Conservation (phyloP, 495 filamentous ascomycete species). For the Penicillium maclennaniae region DNA sequence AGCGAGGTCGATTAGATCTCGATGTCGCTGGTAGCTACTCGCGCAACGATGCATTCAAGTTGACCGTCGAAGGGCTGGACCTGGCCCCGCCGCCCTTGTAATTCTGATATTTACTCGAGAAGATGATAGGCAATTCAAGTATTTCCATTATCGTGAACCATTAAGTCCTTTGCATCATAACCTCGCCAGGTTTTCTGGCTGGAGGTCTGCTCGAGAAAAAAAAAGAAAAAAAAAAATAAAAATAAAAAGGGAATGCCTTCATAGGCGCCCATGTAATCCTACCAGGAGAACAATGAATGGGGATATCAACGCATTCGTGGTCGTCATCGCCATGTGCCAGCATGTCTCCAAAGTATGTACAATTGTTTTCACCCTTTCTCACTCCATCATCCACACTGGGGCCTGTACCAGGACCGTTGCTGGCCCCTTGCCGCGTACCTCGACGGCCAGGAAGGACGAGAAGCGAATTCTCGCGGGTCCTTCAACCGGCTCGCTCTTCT, state of each 20-base stretch:
- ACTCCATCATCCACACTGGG: conserved; percentile 73
- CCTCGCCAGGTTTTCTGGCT: not conserved
- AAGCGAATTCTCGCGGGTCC: conserved; percentile 59
- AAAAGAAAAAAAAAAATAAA: no score
- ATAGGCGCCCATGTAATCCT: not conserved
- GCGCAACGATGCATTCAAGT: conserved; percentile 72
- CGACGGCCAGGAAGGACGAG: conserved; percentile 78
- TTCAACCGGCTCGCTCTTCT: conserved; percentile 12
- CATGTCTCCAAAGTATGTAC: conserved; percentile 11
- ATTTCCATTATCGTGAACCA: not conserved
- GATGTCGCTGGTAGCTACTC: conserved; percentile 77
- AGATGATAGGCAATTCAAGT: not conserved
- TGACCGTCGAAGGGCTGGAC: conserved; percentile 70
- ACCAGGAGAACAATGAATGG: conserved; percentile 10
- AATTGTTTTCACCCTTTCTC: conserved; percentile 2
- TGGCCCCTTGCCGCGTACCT: conserved; percentile 60
- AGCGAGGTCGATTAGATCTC: conserved; percentile 55
- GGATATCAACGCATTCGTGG: conserved; percentile 21
- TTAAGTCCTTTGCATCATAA: not conserved
- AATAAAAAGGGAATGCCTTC: no score
- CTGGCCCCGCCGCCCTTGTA: conserved; percentile 54
- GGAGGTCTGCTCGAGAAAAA: not conserved
- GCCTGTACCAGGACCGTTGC: conserved; percentile 82
- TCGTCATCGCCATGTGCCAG: conserved; percentile 14
- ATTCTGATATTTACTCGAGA: not conserved